Conservation (phyloP, 139 green algal genomes). For the Micromonas pusilla region DNA sequence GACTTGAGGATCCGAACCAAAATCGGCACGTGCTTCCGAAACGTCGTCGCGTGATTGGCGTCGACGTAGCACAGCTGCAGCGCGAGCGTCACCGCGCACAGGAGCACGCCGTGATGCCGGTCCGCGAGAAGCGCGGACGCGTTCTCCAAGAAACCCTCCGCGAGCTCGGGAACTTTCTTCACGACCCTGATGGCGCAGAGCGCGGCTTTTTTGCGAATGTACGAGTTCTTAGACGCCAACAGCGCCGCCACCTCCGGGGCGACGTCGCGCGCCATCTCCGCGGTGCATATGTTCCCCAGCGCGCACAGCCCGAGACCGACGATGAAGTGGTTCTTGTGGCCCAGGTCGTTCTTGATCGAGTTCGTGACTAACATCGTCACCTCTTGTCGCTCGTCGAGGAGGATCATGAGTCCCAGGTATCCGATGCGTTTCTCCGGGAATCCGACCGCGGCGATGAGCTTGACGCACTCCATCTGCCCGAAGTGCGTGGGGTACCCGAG, state of each 20-base stretch:
- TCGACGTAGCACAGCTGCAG: conserved; percentile 55
- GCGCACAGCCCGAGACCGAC: conserved; percentile 85
- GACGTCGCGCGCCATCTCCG: conserved; percentile 95
- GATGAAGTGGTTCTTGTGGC: conserved; percentile 59
- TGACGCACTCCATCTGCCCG: conserved; percentile 99
- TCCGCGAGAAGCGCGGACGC: conserved; percentile 72
- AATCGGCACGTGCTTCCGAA: conserved; percentile 50
- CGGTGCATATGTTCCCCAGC: conserved; percentile 92
- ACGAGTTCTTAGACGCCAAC: conserved; percentile 61
- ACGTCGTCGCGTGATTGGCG: conserved; percentile 40
- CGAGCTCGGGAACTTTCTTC: conserved; percentile 84
- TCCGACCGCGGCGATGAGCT: conserved; percentile 75
- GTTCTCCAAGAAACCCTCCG: conserved; percentile 75
- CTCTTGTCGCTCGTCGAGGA: conserved; percentile 96
- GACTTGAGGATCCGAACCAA: conserved; percentile 48
- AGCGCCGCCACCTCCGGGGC: conserved; percentile 85
- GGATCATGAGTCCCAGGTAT: conserved; percentile 94
- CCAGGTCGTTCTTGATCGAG: conserved; percentile 92
- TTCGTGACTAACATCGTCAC: conserved; percentile 99
- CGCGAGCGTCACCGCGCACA: conserved; percentile 73
- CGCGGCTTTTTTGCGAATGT: conserved; percentile 90
- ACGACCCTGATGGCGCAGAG: conserved; percentile 57
- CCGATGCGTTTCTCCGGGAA: conserved; percentile 92
- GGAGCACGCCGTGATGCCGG: conserved; percentile 79
- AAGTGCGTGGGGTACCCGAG: conserved; percentile 98